Percentiles rank a stretch among this genome's conserved stretches.
Evolutionary conservation across 169 alveolate species (phyloP).

Genomic region (Cryptosporidium xiaoi): DNA sequence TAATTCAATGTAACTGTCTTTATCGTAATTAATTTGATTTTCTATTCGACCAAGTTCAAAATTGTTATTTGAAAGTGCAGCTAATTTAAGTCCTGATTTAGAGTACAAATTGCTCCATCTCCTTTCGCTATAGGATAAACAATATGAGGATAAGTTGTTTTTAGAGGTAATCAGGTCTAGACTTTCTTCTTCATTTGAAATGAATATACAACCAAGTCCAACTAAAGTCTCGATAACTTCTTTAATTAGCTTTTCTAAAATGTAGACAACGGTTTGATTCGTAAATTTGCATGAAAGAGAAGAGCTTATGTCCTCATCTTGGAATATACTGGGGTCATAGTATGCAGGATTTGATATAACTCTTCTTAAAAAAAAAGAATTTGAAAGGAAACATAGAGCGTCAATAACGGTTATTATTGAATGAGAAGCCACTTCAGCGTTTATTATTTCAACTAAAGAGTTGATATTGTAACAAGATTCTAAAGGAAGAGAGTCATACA

Average conservation of each 20-base stretch:
- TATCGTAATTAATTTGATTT: too few relatives aligned
- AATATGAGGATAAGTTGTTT: constrained; percentile 9
- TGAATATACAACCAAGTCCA: constrained; percentile 71
- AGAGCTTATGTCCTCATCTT: constrained; percentile 55
- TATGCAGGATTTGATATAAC: constrained; percentile 82
- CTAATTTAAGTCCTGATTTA: too few relatives aligned
- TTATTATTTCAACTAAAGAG: constrained; percentile 93
- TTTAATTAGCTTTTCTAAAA: constrained; percentile 74
- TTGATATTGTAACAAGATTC: constrained; percentile 93
- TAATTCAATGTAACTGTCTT: too few relatives aligned
- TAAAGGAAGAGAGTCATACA: constrained; percentile 99
- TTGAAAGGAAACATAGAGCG: constrained; percentile 85
- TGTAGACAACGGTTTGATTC: constrained; percentile 37
- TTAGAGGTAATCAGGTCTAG: background rate
- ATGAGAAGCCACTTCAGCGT: constrained; percentile 97
- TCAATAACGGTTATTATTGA: constrained; percentile 86
- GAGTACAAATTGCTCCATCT: background rate
- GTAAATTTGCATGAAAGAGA: constrained; percentile 47
- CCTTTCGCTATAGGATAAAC: background rate
- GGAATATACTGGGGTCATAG: constrained; percentile 77
- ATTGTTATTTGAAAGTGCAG: too few relatives aligned
- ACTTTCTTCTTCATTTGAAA: constrained; percentile 9
- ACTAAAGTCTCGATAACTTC: constrained; percentile 54
- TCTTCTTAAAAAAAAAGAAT: constrained; percentile 88
- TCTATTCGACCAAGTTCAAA: too few relatives aligned